Base-by-base conservation (phyloP, 306 rosid species). In the cucumber (Cucumis sativus) region DNA sequence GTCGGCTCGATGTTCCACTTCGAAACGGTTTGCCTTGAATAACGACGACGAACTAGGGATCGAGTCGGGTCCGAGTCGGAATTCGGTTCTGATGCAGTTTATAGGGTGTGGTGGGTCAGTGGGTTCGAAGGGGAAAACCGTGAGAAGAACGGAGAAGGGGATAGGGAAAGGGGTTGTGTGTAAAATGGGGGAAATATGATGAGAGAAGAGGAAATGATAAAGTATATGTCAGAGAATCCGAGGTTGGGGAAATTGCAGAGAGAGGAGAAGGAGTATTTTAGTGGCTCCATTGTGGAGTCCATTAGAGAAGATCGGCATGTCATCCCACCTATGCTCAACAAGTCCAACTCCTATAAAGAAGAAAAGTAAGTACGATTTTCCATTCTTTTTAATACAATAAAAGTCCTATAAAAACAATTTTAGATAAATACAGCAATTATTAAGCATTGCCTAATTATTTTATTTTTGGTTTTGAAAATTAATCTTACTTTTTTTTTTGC, bases 181-280 rank as follows among this genome's bases (percentile, higher is more conserved):
- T 40, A 84, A 63, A 55, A 75, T 78, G 8, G 89, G 81, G 84
- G 14, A 83, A 84, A 75, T 68, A 16, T 57, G 61, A 55, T 43
- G 4, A 95, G 75, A 49, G 83, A 85, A 25, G 83, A 81, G 55
- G 93, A 82, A 56, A 84, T 84, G 87, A 85, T 89, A 6, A 87
- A 76, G n/a, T 89, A 62, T 77, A 88, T 87, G 61, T 81, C 92
- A 69, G 96, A 89, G 87, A 91, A 93, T 74, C 98, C 97, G 7
- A 87, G 97, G 82, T 84, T 90, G 10, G 96, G 98, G 82, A 89
- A 89, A 47, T 76, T 86, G 74, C 91, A 86, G 80, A 57, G 80
- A 0, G 96, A 89, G 83, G 98, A 93, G 83, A 91, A 93, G 80
- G 98, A 89, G 76, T 93, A 93, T 58, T 93, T 93, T 52, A 93